phyloP scores from a whole-genome alignment of 257 asterid genomes.

The Scutellaria minor region DNA sequence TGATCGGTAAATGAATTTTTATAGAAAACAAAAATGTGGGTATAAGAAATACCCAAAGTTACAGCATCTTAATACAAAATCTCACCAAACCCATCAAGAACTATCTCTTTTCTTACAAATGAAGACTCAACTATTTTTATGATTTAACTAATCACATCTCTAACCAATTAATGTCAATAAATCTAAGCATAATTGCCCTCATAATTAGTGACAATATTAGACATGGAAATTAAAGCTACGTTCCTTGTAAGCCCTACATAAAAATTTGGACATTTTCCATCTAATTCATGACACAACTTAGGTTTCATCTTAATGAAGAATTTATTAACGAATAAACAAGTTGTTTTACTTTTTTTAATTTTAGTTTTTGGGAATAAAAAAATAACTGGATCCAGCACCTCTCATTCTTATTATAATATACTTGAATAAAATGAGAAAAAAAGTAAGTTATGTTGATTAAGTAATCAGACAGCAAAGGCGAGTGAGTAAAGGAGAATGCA shows the following conservation, averaged over 20 bases:
- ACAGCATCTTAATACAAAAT: too few relatives aligned
- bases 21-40: too few relatives aligned
- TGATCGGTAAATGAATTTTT: too few relatives aligned
- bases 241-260: slow-evolving; percentile 7
- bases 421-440: neutral
- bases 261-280: neutral
- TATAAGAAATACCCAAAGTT: too few relatives aligned
- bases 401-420: neutral
- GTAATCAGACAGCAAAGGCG: slow-evolving; percentile 10
- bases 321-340: too few relatives aligned
- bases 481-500: slow-evolving; percentile 20
- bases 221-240: slow-evolving; percentile 4
- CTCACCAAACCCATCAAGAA: too few relatives aligned
- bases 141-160: neutral
- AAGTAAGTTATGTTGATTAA: slow-evolving; percentile 13
- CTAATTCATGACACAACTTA: too few relatives aligned
- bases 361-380: too few relatives aligned
- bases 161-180: slow-evolving; percentile 1
- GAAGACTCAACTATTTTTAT: too few relatives aligned
- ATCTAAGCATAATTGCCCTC: slow-evolving; percentile 10
- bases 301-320: too few relatives aligned
- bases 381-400: neutral
- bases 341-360: too few relatives aligned
- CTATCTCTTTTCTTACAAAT: too few relatives aligned
- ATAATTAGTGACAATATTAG: slow-evolving; percentile 25